These are phyloP conservation scores for Atalantia buxifolia DNA, from an alignment of 345 rosid genomes.

Conservation along the genomic window DNA sequence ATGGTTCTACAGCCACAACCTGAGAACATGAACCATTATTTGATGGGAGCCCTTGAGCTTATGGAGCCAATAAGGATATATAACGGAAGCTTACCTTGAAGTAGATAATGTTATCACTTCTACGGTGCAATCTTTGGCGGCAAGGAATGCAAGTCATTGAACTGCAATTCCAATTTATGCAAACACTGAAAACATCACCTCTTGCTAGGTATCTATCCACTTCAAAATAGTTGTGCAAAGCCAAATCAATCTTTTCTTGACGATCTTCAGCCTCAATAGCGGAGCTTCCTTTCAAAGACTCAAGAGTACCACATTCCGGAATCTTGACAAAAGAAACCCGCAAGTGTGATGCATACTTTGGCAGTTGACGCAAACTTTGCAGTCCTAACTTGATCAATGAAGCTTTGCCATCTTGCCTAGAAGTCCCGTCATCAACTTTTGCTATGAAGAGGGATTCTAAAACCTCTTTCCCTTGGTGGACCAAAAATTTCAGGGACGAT, in stretches of 20 bases:
- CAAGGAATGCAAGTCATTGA: conserved; percentile 72
- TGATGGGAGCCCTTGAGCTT: conserved; percentile 13
- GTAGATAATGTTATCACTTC: conserved; percentile 41
- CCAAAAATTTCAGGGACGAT: conserved; percentile 66
- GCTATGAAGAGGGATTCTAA: conserved; percentile 56
- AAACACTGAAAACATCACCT: conserved; percentile 73
- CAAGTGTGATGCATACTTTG: conserved; percentile 83
- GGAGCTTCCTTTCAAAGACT: conserved; percentile 55
- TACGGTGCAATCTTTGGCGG: conserved; percentile 40
- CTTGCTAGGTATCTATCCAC: conserved; percentile 67
- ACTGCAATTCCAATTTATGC: conserved; percentile 70
- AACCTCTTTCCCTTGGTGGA: conserved; percentile 51
- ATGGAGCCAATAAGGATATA: background rate
- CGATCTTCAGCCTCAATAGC: conserved; percentile 75
- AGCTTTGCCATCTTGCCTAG: conserved; percentile 23
- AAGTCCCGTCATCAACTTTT: conserved; percentile 37
- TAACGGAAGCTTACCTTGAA: conserved; percentile 59
- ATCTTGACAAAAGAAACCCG: conserved; percentile 84
- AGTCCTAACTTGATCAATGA: conserved; percentile 47
- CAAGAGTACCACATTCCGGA: conserved; percentile 85
- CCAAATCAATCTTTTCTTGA: conserved; percentile 78
- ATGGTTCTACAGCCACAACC: conserved; percentile 95
- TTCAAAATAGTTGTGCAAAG: conserved; percentile 70
- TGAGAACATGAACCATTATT: conserved; percentile 33
- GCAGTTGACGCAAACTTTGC: conserved; percentile 45